Evolutionary conservation across 257 asterid species (phyloP).

Genomic region (Nicotiana tomentosiformis): DNA sequence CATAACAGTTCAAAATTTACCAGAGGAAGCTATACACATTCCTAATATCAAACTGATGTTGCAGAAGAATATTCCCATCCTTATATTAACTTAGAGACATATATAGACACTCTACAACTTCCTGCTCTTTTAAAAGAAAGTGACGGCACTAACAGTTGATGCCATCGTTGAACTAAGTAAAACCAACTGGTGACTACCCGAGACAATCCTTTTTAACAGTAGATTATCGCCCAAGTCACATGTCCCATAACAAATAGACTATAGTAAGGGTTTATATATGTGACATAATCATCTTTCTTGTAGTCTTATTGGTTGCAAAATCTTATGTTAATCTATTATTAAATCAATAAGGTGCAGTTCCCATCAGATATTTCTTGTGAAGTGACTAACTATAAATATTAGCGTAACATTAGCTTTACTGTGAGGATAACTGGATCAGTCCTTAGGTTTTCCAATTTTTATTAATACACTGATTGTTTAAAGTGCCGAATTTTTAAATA

Average conservation of each 20-base stretch:
- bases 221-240: neutral
- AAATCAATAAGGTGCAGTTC: neutral
- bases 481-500: neutral
- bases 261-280: neutral
- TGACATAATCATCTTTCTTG: neutral
- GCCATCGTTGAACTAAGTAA: too few relatives aligned
- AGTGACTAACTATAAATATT: neutral
- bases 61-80: neutral
- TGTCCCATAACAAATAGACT: neutral
- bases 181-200: neutral
- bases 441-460: neutral
- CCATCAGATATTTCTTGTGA: neutral
- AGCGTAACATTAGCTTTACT: neutral
- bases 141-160: neutral
- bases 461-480: neutral
- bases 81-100: neutral
- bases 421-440: neutral
- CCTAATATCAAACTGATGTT: neutral
- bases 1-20: neutral
- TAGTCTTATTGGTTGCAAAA: neutral
- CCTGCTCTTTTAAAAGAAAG: neutral
- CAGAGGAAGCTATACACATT: neutral
- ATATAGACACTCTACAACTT: neutral
- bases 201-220: neutral
- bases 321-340: neutral